phyloP scores from a whole-genome alignment of 1,284 basidiomycete genomes.

The Boletus smithii region DNA sequence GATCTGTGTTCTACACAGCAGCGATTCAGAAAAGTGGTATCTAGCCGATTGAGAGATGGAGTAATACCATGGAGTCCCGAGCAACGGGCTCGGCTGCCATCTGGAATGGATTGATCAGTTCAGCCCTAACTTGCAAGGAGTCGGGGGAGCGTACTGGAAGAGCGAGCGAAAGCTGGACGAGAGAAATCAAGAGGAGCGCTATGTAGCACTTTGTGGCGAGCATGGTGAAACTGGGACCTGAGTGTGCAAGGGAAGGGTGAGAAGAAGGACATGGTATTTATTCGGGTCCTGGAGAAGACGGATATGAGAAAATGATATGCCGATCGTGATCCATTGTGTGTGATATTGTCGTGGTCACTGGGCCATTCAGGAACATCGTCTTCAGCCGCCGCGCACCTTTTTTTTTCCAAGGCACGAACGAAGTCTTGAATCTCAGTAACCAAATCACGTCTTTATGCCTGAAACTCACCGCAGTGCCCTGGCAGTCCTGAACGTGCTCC shows the following conservation, averaged over 20 bases:
- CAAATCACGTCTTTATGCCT: slow-evolving; percentile 1
- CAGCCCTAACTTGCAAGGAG: too few species aligned
- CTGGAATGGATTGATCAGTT: slow-evolving; percentile 12
- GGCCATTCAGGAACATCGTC: slow-evolving; percentile 23
- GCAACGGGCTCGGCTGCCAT: slow-evolving; percentile 6
- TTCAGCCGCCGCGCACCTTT: slow-evolving; percentile 26
- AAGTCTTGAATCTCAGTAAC: slow-evolving; percentile 10
- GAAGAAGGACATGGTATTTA: slow-evolving; percentile 22
- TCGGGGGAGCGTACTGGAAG: slow-evolving; percentile 18
- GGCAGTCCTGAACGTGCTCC: too few species aligned
- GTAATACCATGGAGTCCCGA: slow-evolving; percentile 17
- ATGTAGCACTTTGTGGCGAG: slow-evolving; percentile 19
- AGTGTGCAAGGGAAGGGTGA: neutral
- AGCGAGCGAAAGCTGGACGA: slow-evolving; percentile 25
- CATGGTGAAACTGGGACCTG: slow-evolving; percentile 15
- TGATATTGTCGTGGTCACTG: slow-evolving; percentile 18
- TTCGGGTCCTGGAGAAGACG: slow-evolving; percentile 8
- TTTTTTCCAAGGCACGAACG: slow-evolving; percentile 13
- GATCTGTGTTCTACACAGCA: slow-evolving; percentile 15
- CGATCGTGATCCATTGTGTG: slow-evolving; percentile 19
- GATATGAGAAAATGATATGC: slow-evolving; percentile 26
- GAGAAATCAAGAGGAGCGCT: slow-evolving; percentile 22
- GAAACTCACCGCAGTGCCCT: neutral
- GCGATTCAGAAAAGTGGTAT: slow-evolving; percentile 4
- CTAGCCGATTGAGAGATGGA: neutral